Conservation (phyloP, 1,139 yeast genomes). For the Taiozyma onychis region DNA sequence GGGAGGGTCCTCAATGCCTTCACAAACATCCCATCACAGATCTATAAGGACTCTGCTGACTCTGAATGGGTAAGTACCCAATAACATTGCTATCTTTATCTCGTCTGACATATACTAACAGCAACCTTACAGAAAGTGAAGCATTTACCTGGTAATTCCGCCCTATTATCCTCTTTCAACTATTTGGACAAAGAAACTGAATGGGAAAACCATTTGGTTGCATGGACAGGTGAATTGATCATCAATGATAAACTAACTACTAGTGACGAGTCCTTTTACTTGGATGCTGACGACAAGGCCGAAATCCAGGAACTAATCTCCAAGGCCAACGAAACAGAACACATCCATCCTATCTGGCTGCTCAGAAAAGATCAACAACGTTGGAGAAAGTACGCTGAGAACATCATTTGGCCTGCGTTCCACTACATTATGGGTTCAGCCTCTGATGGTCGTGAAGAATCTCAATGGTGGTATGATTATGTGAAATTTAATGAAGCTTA, state of each 20-base stretch:
- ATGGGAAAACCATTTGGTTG: slow-evolving; percentile 86
- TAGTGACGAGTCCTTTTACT: slow-evolving; percentile 50
- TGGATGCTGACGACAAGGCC: slow-evolving; percentile 50
- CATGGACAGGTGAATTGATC: slow-evolving; percentile 90
- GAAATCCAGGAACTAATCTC: slow-evolving; percentile 41
- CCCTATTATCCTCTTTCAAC: slow-evolving; percentile 69
- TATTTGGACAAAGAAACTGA: slow-evolving; percentile 59
- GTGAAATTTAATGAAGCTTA: slow-evolving; percentile 87
- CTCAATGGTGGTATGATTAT: slow-evolving; percentile 86
- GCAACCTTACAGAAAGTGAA: slow-evolving; percentile 43
- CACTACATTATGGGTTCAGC: slow-evolving; percentile 80
- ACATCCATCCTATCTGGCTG: slow-evolving; percentile 84
- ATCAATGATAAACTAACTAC: slow-evolving; percentile 17
- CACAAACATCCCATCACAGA: slow-evolving; percentile 63
- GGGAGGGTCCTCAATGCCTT: slow-evolving; percentile 68
- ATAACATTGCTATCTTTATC: neutral
- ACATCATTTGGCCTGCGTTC: slow-evolving; percentile 88
- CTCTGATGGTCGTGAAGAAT: slow-evolving; percentile 66
- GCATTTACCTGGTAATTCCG: slow-evolving; percentile 77
- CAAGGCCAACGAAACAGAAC: slow-evolving; percentile 38
- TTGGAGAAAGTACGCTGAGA: slow-evolving; percentile 89
- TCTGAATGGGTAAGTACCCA: slow-evolving; percentile 22
- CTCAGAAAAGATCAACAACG: slow-evolving; percentile 60
- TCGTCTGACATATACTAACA: slow-evolving; percentile 1
- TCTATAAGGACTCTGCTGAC: slow-evolving; percentile 37